These are phyloP conservation scores for Neckera pumila DNA, from an alignment of 225 moss, liverwort and hornwort species.

Conservation along the genomic window DNA sequence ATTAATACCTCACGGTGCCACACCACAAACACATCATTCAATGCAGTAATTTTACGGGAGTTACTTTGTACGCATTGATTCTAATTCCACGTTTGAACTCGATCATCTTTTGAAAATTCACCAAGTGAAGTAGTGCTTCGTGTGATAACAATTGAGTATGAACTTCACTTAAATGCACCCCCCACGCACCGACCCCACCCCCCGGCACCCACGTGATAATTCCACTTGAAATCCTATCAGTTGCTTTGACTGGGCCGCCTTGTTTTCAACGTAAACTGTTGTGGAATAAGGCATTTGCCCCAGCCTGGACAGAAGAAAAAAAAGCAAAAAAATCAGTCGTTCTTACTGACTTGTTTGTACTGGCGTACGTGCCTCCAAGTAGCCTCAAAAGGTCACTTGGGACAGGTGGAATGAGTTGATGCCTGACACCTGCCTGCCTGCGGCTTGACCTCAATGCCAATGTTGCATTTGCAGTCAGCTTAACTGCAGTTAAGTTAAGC, in stretches of 20 bases:
- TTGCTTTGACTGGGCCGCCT: neutral
- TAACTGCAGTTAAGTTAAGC: too few species aligned
- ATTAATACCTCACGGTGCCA: neutral
- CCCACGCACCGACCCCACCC: neutral
- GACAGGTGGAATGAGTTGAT: neutral
- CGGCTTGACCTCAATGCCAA: neutral
- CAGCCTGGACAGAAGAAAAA: neutral
- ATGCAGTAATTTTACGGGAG: neutral
- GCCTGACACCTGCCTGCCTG: neutral
- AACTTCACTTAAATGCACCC: neutral
- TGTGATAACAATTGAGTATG: neutral
- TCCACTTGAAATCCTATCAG: neutral
- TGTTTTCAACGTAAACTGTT: neutral
- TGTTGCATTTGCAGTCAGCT: neutral
- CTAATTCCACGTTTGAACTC: neutral
- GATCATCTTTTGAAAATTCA: too few species aligned
- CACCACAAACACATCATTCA: neutral
- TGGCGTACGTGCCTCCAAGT: neutral
- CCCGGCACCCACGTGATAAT: neutral
- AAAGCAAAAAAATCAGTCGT: neutral
- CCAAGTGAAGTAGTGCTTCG: neutral
- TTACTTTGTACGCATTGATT: conserved; percentile 4
- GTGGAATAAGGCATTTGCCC: neutral
- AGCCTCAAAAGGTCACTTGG: neutral
- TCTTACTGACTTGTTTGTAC: neutral